Conservation (phyloP, 345 rosid species). For the Eucalyptus virginea region DNA sequence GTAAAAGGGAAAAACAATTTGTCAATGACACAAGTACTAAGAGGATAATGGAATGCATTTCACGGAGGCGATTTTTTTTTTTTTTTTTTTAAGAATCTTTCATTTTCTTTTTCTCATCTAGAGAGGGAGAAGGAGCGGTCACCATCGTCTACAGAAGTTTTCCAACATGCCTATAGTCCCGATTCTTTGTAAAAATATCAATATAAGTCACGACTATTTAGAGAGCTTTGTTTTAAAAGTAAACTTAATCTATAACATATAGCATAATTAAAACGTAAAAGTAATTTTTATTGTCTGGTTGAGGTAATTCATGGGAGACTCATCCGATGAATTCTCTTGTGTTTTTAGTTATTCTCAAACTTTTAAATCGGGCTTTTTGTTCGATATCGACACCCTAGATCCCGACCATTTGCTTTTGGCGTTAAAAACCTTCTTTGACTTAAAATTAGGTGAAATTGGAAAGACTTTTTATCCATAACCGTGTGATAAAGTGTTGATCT, state of each 20-base stretch:
- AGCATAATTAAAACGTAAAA: not conserved
- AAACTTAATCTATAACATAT: not conserved
- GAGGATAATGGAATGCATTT: not conserved
- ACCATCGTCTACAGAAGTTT: not conserved
- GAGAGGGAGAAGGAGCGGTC: not conserved
- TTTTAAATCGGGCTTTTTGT: not conserved
- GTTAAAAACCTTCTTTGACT: not conserved
- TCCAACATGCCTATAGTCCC: not conserved
- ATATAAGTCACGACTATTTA: accelerated
- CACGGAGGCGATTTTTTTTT: not conserved
- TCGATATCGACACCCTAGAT: not conserved
- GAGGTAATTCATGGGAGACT: not conserved
- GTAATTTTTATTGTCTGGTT: not conserved
- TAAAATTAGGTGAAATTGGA: not conserved
- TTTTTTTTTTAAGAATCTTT: not conserved
- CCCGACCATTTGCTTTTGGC: not conserved
- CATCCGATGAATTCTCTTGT: accelerated
- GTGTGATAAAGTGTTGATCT: not conserved
- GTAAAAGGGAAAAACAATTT: not conserved
- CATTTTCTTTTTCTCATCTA: not conserved
- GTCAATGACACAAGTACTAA: not conserved
- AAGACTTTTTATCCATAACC: not conserved
- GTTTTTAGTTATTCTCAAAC: not conserved
- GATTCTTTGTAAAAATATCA: not conserved
- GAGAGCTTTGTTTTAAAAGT: accelerated